A percentile compares a stretch with the other conserved stretches of the same genome.
Conservation (phyloP, 2,329 filamentous ascomycete genomes). For the Aspergillus sp. region DNA sequence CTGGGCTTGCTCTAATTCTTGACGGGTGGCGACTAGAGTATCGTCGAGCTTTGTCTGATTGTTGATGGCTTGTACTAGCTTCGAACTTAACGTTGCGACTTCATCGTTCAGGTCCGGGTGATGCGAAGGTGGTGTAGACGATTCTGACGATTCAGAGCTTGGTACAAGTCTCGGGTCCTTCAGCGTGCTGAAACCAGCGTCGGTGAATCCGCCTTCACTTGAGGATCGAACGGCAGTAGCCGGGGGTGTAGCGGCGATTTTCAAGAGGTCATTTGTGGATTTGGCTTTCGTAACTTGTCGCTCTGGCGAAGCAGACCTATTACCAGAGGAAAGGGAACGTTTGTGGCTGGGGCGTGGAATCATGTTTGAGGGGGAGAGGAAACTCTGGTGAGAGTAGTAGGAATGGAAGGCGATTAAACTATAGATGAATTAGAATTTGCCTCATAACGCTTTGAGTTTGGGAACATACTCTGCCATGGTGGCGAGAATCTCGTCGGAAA, state of each 20-base stretch:
- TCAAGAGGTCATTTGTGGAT: constrained; percentile 44
- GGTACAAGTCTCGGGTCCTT: constrained; percentile 43
- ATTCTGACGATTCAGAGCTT: constrained; percentile 36
- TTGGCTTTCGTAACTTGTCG: constrained; percentile 45
- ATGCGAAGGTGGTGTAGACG: constrained; percentile 36
- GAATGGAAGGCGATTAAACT: constrained; percentile 42
- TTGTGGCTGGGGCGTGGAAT: constrained; percentile 37
- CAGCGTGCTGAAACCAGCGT: constrained; percentile 48
- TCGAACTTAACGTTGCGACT: constrained; percentile 87
- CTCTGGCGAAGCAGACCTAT: constrained; percentile 35
- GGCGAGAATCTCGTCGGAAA: constrained; percentile 16
- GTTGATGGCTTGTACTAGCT: constrained; percentile 96
- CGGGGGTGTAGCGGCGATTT: constrained; percentile 31
- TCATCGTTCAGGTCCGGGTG: constrained; percentile 69
- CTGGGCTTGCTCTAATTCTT: constrained; percentile 75
- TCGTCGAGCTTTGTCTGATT: constrained; percentile 92
- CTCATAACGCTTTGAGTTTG: background rate
- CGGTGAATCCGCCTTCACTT: constrained; percentile 33
- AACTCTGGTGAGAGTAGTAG: constrained; percentile 34
- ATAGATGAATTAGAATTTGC: constrained; percentile 14
- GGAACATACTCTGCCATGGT: constrained; percentile 42
- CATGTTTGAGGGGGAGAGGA: constrained; percentile 40
- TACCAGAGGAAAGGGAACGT: constrained; percentile 39
- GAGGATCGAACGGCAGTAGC: constrained; percentile 23
- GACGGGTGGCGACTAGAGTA: constrained; percentile 74